A percentile compares a stretch with the other conserved stretches of the same genome.
Evolutionary conservation across 352 stramenopile genomes (phyloP).

Genomic region (Peronospora farinosa): DNA sequence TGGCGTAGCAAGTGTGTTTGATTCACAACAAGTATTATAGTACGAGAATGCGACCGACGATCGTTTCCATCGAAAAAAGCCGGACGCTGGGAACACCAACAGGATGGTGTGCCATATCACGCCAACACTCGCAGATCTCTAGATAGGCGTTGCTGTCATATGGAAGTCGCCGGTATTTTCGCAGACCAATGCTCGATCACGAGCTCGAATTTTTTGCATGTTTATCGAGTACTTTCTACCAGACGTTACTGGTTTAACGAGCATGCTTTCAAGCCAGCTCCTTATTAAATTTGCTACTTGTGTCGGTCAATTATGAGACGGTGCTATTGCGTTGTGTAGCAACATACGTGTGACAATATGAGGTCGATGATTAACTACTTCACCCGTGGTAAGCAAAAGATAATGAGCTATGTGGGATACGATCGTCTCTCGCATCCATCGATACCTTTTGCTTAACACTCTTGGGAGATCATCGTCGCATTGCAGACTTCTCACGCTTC

Average conservation of each 20-base stretch:
- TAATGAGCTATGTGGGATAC: no score
- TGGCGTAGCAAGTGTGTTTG: conserved; percentile 6
- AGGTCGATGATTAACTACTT: no score
- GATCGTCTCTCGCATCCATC: no score
- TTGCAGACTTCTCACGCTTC: background rate
- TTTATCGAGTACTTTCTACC: conserved; percentile 17
- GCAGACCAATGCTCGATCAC: background rate
- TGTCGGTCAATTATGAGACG: no score
- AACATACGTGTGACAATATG: no score
- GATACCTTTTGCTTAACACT: no score
- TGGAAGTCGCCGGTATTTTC: conserved; percentile 3
- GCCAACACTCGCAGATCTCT: conserved; percentile 10
- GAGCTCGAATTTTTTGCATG: conserved; percentile 5
- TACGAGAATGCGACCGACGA: conserved; percentile 5
- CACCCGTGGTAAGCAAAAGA: no score
- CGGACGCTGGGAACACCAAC: conserved; percentile 1
- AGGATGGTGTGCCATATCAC: conserved; percentile 20
- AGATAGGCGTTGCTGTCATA: conserved; percentile 12
- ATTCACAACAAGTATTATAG: conserved; percentile 8
- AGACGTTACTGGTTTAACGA: no score
- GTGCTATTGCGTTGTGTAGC: no score
- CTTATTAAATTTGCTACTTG: no score
- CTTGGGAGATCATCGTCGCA: no score
- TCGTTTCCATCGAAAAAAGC: background rate
- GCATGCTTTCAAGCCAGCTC: background rate